A percentile compares a stretch with the other conserved stretches of the same genome.
Conservation (phyloP, 1,284 basidiomycete genomes). For the Cryptococcus sp. region DNA sequence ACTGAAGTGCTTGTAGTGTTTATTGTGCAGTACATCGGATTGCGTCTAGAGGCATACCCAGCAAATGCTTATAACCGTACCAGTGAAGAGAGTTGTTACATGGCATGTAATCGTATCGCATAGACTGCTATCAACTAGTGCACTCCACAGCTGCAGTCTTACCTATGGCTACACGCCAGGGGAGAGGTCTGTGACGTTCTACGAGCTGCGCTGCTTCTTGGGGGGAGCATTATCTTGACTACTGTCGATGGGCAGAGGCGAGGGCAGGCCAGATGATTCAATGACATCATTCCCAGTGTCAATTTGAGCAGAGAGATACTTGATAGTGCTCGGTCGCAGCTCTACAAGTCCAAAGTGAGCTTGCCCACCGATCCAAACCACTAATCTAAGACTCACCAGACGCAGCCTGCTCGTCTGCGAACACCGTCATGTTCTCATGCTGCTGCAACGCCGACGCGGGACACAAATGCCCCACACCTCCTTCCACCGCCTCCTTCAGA, state of each 20-base stretch:
- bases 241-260: too few relatives aligned
- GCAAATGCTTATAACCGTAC: background rate
- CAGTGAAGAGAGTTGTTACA: background rate
- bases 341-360: background rate
- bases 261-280: too few relatives aligned
- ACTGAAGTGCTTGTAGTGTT: background rate
- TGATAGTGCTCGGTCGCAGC: background rate
- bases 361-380: background rate
- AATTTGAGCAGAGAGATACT: background rate
- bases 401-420: slow-evolving; percentile 5
- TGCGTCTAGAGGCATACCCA: background rate
- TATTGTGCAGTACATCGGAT: too few relatives aligned
- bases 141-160: too few relatives aligned
- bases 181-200: too few relatives aligned
- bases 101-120: too few relatives aligned
- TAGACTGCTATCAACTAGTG: too few relatives aligned
- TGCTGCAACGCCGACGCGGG: slow-evolving; percentile 11
- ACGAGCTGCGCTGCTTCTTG: too few relatives aligned
- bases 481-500: slow-evolving; percentile 7
- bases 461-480: slow-evolving; percentile 10
- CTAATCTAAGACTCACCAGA: background rate
- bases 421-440: slow-evolving; percentile 5
- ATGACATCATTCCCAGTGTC: too few relatives aligned
- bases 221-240: too few relatives aligned
- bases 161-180: too few relatives aligned